Evolutionary conservation across 2,329 filamentous ascomycete genomes (phyloP).

Genomic region (Fragosphaeria purpurea): DNA sequence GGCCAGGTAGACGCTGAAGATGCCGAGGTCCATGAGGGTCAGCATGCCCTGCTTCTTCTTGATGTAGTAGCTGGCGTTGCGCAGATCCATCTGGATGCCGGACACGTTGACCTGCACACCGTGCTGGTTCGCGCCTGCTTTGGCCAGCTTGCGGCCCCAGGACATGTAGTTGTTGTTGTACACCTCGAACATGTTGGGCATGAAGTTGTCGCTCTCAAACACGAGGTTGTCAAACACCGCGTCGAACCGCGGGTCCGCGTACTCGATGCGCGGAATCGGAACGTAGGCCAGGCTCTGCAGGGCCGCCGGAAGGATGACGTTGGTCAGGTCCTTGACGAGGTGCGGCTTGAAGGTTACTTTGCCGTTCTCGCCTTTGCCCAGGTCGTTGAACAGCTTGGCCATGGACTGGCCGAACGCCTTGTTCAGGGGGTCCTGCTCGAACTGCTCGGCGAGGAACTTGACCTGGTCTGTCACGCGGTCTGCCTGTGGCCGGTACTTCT

Average conservation of each 20-base stretch:
- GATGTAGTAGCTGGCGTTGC: constrained; percentile 87
- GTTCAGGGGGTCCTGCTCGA: constrained; percentile 82
- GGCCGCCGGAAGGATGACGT: constrained; percentile 72
- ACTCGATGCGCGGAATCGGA: constrained; percentile 89
- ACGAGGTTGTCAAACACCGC: constrained; percentile 89
- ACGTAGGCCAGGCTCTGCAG: constrained; percentile 85
- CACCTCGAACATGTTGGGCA: constrained; percentile 84
- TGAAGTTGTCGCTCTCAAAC: constrained; percentile 92
- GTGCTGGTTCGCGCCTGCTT: constrained; percentile 74
- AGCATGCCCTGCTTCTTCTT: constrained; percentile 94
- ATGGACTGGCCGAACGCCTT: constrained; percentile 65
- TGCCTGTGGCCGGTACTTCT: constrained; percentile 79
- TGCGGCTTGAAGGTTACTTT: constrained; percentile 88
- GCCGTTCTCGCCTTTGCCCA: constrained; percentile 79
- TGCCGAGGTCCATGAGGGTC: constrained; percentile 72
- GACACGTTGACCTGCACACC: constrained; percentile 72
- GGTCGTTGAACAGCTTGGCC: constrained; percentile 73
- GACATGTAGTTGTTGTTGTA: constrained; percentile 89
- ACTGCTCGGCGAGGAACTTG: constrained; percentile 83
- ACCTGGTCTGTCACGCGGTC: constrained; percentile 80
- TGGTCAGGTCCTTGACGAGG: constrained; percentile 76
- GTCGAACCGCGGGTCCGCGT: constrained; percentile 73
- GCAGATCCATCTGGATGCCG: constrained; percentile 85
- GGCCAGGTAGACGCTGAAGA: constrained; percentile 79
- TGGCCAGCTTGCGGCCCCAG: constrained; percentile 86